Evolutionary conservation across 106 monocot genomes (phyloP), one percentile per base, ranked within the genome.

Genomic region (Cymbidium sinense): DNA sequence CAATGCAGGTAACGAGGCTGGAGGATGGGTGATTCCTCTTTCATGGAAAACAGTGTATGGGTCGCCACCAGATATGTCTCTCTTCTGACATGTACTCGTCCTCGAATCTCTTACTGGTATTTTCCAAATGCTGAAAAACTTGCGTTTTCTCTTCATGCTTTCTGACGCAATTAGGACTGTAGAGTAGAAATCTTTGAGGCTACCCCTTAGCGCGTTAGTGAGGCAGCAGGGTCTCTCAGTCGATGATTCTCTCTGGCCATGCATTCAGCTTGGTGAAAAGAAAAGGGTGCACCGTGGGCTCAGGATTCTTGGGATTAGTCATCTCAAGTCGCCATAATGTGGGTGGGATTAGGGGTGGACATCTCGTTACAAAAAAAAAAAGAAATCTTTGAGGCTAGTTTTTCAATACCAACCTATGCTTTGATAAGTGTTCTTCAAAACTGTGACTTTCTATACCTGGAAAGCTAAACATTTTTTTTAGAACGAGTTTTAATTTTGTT

Each of bases 21-120:
- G 74, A 74, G 84, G 81, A 61, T 87, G 87, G 84, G 78, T 34
- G 17, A 79, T 87, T 75, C 87, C 87, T 0, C 77, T 84, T 50
- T 87, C 87, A 47, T 87, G 87, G 87, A 74, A 78, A 77, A 81
- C 81, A 29, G 84, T 87, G 19, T 87, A 87, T 64, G 87, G 87
- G 78, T 84, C 87, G 30, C 87, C 87, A 10, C 87, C 87, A 70
- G 87, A 87, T 70, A 19, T 78, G 50, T 75, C 81, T 52, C 31
- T 84, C 23, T 87, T 83, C 23, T 87, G 78, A 74, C 3, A 28
- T 36, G 36, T 21, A 37, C 21, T 71, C 27, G 8, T 0, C 21
- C n/a, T 58, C 0, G 47, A 47, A 47, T 47, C 47, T 47, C 47
- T 13, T 47, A 13, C 47, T 11, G 47, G 47, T 13, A 47, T 13